Evolutionary conservation across 495 filamentous ascomycete genomes (phyloP).

Genomic region (Chaetomium fimeti): DNA sequence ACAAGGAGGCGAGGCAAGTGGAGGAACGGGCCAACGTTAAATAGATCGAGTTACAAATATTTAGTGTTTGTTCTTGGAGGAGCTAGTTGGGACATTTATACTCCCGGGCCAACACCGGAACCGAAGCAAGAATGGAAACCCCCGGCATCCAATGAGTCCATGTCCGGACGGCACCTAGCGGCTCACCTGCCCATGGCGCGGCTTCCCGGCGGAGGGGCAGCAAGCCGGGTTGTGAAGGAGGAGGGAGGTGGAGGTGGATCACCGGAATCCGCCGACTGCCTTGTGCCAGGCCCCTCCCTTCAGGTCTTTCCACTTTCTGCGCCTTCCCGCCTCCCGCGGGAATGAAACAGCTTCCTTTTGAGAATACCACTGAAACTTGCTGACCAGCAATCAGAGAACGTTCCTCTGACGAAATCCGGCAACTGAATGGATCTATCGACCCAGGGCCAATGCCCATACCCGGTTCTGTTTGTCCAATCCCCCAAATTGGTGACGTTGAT

Average conservation of each 20-base stretch:
- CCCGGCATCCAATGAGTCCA: conserved; percentile 4
- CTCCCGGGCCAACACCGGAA: neutral
- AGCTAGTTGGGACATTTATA: conserved; percentile 7
- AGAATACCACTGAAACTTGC: neutral
- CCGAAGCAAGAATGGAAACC: neutral
- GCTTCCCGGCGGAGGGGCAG: conserved; percentile 25
- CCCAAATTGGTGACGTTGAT: neutral
- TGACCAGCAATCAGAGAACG: neutral
- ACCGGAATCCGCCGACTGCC: conserved; percentile 41
- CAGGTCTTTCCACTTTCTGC: neutral
- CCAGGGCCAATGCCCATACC: no score
- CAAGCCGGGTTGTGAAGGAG: conserved; percentile 5
- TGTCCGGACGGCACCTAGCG: conserved; percentile 30
- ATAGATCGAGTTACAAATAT: neutral
- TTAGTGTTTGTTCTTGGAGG: neutral
- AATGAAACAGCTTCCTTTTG: neutral
- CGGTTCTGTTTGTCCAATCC: neutral
- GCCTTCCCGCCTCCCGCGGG: conserved; percentile 6
- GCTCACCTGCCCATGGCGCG: conserved; percentile 24
- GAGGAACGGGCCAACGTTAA: neutral
- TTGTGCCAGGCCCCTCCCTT: conserved; percentile 9
- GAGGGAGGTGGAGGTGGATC: conserved; percentile 24
- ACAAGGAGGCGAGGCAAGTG: neutral
- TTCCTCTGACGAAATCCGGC: neutral
- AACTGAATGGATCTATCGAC: neutral